Conservation (phyloP, 73 alveolate genomes). For the Stentor roeselii region DNA sequence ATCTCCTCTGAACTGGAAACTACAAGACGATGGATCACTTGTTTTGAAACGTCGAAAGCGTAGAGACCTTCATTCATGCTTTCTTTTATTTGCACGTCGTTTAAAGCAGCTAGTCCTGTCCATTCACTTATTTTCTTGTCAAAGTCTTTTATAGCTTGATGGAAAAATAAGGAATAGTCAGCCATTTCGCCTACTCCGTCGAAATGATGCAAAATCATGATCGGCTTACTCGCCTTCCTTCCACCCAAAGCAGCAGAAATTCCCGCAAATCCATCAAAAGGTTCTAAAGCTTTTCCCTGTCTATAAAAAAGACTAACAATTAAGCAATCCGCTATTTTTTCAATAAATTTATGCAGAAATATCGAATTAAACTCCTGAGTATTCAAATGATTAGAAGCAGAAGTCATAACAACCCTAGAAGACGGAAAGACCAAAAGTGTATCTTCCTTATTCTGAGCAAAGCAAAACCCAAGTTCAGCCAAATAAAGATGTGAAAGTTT, state of each 20-base stretch:
- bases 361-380: background rate
- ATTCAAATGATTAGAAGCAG: background rate
- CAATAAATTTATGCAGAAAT: background rate
- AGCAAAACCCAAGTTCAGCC: background rate
- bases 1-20: background rate
- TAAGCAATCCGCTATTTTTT: background rate
- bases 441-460: conserved; percentile 6
- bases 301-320: conserved; percentile 1
- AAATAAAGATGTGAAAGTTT: background rate
- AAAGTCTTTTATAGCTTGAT: conserved; percentile 7
- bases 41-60: background rate
- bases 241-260: background rate
- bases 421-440: background rate
- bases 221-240: background rate
- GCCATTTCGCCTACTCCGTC: background rate
- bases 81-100: background rate
- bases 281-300: background rate
- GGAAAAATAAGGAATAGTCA: background rate
- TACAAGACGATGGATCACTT: conserved; percentile 7
- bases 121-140: background rate
- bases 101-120: background rate
- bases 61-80: conserved; percentile 2
- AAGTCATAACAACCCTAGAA: background rate
- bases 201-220: conserved; percentile 5
- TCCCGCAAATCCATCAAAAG: background rate